Evolutionary conservation across 805 yeast genomes (phyloP), one percentile per base, ranked within the genome.

Genomic region (Yarrowia porcina): DNA sequence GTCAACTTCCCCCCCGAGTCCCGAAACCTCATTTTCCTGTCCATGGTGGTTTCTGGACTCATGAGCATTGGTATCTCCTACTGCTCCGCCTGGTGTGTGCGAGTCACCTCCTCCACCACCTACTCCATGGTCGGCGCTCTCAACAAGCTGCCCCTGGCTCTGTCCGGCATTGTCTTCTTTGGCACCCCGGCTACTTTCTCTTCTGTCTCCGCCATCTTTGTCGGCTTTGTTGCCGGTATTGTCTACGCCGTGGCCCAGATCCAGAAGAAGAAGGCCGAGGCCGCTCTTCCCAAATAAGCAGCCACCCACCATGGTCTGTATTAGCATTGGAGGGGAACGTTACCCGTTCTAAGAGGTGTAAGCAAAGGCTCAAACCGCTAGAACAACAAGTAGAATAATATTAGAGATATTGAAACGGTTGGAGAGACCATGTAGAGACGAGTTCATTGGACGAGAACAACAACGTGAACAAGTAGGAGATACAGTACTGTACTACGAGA

Each of bases 41-140:
- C 90, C 70, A 92, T 94, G 97, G 71, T 94, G 66, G 83, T 93
- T 73, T 90, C 97, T 36, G 99, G 99, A 76, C 83, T 89, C 69
- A 87, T 96, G 47, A 88, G 97, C 32, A 96, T 94, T 61, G 97
- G 96, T 79, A 94, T 94, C 75, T 93, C 98, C 47, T 94, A 94
- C 84, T 90, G 97, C 77, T 91, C 98, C 12, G 99, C 97, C 66
- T 94, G 99, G 99, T 94, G 99, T 84, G 96, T 94, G 68, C 90
- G 99, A 80, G 98, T 94, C 67, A 94, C 99, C 45, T 90, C 97
- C 21, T 92, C 98, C 27, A 94, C 99, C 63, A 94, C 99, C 63
- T 94, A 94, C 80, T 90, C 97, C 62, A 94, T 94, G 99, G 98
- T 94, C 65, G 99, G 99, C 76, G 99, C 99, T 63, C 84, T 94